Conservation (phyloP, 2,329 filamentous ascomycete genomes). For the Botryotinia globosa region DNA sequence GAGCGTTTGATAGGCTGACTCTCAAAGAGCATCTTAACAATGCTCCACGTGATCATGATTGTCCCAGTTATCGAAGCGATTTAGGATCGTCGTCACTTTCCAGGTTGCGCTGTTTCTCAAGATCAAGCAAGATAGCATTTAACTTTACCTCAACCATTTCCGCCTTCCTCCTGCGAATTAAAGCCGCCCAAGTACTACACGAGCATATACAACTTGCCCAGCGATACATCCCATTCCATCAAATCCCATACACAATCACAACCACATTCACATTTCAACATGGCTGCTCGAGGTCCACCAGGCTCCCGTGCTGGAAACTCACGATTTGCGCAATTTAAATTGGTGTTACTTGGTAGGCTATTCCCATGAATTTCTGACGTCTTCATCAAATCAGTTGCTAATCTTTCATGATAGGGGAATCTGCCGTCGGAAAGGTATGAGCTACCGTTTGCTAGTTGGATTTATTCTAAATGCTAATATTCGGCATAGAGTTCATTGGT, state of each 20-base stretch:
- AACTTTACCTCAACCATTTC: constrained; percentile 2
- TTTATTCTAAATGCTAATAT: constrained; percentile 26
- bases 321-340: constrained; percentile 98
- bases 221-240: constrained; percentile 7
- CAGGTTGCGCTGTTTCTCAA: constrained; percentile 15
- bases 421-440: constrained; percentile 92
- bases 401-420: constrained; percentile 70
- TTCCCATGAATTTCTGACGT: neutral
- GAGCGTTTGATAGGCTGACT: neutral
- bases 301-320: constrained; percentile 65
- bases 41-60: constrained; percentile 18
- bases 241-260: constrained; percentile 20
- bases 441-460: constrained; percentile 9
- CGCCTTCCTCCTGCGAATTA: neutral
- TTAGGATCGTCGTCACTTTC: constrained; percentile 20
- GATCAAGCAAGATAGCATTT: constrained; percentile 21
- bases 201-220: neutral
- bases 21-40: neutral
- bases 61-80: constrained; percentile 13
- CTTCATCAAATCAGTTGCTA: constrained; percentile 36
- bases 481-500: constrained; percentile 83
- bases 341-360: constrained; percentile 84
- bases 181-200: neutral
- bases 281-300: constrained; percentile 78
- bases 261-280: constrained; percentile 44